A percentile compares a stretch with the other conserved stretches of the same genome.
Evolutionary conservation across 306 rosid genomes (phyloP).

Genomic region (Ochetophila trinervis): DNA sequence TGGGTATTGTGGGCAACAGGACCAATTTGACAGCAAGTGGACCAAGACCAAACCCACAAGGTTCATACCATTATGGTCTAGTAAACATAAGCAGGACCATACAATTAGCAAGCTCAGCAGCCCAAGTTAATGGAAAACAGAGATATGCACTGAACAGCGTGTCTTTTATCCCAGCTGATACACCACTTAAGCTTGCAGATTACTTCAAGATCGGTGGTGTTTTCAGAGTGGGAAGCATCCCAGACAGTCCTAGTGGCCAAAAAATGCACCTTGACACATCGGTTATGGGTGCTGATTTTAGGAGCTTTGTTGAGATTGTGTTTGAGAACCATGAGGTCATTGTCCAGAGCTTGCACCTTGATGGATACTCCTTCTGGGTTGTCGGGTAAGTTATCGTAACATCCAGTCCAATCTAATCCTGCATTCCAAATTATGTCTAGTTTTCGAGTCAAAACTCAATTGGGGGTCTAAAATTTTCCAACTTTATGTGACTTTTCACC

Average conservation of each 20-base stretch:
- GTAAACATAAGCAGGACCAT: constrained; percentile 69
- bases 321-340: constrained; percentile 72
- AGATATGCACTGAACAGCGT: constrained; percentile 84
- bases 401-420: not conserved
- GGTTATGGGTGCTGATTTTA: constrained; percentile 80
- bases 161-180: constrained; percentile 63
- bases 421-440: not conserved
- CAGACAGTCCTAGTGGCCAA: constrained; percentile 50
- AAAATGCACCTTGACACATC: constrained; percentile 71
- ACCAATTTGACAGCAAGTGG: constrained; percentile 93
- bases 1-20: constrained; percentile 34
- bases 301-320: constrained; percentile 78
- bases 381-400: constrained; percentile 62
- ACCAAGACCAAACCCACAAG: constrained; percentile 96
- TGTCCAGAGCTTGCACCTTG: constrained; percentile 73
- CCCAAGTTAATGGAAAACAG: constrained; percentile 61
- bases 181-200: constrained; percentile 89
- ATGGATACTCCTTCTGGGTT: constrained; percentile 94
- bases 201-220: constrained; percentile 73
- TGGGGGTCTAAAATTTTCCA: too few relatives aligned
- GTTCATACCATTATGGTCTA: constrained; percentile 87
- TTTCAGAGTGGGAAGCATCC: constrained; percentile 68
- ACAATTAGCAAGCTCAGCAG: constrained; percentile 59
- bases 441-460: not conserved
- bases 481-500: not conserved